Conservation (phyloP, 2,329 filamentous ascomycete genomes). For the Tolypocladium ovalisporum region DNA sequence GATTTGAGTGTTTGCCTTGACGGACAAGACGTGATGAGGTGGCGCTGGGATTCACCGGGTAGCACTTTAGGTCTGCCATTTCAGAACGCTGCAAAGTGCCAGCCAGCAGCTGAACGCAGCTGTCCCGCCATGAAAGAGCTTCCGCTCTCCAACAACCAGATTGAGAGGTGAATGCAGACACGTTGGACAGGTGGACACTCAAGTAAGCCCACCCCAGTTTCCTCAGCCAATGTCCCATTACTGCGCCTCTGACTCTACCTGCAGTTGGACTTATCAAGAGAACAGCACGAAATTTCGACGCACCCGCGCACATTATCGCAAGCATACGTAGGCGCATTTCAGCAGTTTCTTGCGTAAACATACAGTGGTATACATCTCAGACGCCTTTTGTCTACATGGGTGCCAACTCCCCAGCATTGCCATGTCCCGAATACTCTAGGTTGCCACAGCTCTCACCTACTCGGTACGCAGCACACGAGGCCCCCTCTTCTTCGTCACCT, state of each 20-base stretch:
- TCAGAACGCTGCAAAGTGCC: background rate
- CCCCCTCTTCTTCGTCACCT: slow-evolving; percentile 60
- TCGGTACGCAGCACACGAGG: slow-evolving; percentile 62
- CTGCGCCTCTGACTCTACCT: background rate
- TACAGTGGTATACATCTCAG: slow-evolving; percentile 28
- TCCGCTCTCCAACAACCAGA: background rate
- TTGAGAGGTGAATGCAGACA: background rate
- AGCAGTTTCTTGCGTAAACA: slow-evolving; percentile 12
- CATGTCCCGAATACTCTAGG: slow-evolving; percentile 5
- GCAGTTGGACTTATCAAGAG: background rate
- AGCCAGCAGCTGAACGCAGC: background rate
- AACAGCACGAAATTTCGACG: background rate
- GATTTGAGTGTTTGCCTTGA: background rate
- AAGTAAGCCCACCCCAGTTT: background rate
- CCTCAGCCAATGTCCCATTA: background rate
- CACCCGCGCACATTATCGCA: background rate
- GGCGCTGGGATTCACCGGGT: background rate
- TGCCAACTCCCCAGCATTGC: background rate
- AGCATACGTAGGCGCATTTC: background rate
- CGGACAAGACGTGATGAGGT: background rate
- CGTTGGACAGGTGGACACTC: too few species aligned
- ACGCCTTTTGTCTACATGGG: slow-evolving; percentile 4
- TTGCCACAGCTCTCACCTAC: slow-evolving; percentile 25
- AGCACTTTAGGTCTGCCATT: background rate
- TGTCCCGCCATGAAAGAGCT: too few species aligned